Evolutionary conservation across 1,284 basidiomycete species (phyloP).

Genomic region (Ustilago crameri): DNA sequence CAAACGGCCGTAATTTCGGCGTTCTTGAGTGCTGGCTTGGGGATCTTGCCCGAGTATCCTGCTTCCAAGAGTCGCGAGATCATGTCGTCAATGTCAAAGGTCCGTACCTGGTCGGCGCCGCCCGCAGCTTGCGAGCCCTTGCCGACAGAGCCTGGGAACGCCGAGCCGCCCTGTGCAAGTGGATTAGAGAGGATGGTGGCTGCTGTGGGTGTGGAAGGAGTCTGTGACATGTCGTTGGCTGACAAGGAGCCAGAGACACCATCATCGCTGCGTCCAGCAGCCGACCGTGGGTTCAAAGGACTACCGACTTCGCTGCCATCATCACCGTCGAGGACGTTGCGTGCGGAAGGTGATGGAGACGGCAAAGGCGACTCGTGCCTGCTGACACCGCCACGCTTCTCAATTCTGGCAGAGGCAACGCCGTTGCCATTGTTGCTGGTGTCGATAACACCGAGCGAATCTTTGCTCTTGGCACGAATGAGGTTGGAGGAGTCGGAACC

Average conservation of each 20-base stretch:
- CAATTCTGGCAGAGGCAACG: conserved; percentile 53
- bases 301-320: conserved; percentile 33
- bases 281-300: conserved; percentile 29
- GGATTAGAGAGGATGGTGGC: conserved; percentile 54
- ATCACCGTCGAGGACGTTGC: conserved; percentile 47
- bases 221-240: conserved; percentile 29
- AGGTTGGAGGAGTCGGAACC: conserved; percentile 48
- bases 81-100: conserved; percentile 97
- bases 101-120: conserved; percentile 62
- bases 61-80: conserved; percentile 95
- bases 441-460: conserved; percentile 31
- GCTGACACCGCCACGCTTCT: conserved; percentile 60
- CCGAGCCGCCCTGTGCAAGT: conserved; percentile 31
- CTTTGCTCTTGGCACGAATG: conserved; percentile 34
- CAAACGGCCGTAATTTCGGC: conserved; percentile 95
- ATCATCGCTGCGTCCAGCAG: conserved; percentile 17
- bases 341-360: conserved; percentile 56
- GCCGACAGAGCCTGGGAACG: conserved; percentile 33
- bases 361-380: conserved; percentile 61
- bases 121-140: conserved; percentile 36
- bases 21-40: conserved; percentile 96
- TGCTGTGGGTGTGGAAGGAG: conserved; percentile 29
- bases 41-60: conserved; percentile 97
- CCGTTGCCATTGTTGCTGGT: conserved; percentile 17
- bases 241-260: conserved; percentile 11